These are phyloP conservation scores for Pythium rhizo-oryzae DNA, from an alignment of 352 stramenopile genomes.

Conservation along the genomic window DNA sequence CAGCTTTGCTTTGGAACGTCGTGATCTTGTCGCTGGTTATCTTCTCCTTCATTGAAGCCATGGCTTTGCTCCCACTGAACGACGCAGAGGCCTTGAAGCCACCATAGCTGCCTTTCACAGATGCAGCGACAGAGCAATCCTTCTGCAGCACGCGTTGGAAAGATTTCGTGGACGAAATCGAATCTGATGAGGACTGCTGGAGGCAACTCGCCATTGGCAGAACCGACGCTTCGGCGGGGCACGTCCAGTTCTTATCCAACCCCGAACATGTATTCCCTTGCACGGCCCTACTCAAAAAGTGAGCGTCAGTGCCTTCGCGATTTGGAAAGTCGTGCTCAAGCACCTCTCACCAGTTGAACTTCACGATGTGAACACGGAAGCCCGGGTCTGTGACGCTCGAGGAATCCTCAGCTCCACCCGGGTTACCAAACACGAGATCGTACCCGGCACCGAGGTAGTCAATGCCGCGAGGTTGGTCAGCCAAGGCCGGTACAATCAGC, in stretches of 20 bases:
- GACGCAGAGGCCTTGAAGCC: conserved; percentile 30
- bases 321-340: background rate
- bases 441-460: conserved; percentile 35
- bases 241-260: conserved; percentile 28
- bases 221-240: conserved; percentile 30
- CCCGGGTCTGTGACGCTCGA: conserved; percentile 31
- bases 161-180: conserved; percentile 32
- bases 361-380: conserved; percentile 32
- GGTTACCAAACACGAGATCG: conserved; percentile 37
- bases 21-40: conserved; percentile 27
- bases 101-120: conserved; percentile 33
- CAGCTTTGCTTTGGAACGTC: conserved; percentile 29
- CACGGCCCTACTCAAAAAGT: conserved; percentile 12
- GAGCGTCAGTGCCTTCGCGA: too few relatives aligned
- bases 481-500: background rate
- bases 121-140: conserved; percentile 23
- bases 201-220: conserved; percentile 33
- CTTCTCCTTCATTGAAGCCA: conserved; percentile 33
- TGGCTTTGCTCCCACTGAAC: conserved; percentile 33
- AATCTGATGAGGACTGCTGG: conserved; percentile 34
- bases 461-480: conserved; percentile 32
- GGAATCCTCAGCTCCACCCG: conserved; percentile 28
- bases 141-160: conserved; percentile 36
- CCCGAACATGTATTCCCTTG: conserved; percentile 29
- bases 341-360: conserved; percentile 30